Conservation (phyloP, 345 rosid genomes). For the Microcos paniculata region DNA sequence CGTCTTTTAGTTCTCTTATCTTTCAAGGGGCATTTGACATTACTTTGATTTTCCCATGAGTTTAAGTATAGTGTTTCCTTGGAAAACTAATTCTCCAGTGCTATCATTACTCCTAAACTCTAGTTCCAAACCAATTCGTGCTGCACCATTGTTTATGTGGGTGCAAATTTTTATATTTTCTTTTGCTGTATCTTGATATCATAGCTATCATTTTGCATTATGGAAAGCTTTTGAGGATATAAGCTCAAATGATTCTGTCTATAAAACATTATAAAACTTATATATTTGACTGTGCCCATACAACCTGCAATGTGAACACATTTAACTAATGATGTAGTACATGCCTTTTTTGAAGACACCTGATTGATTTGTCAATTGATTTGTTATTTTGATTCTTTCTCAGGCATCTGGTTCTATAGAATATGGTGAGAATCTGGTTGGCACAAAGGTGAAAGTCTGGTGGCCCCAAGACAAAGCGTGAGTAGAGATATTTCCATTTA, state of each 20-base stretch:
- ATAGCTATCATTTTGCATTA: neutral
- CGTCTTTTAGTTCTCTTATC: neutral
- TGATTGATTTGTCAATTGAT: slow-evolving; percentile 23
- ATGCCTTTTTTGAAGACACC: neutral
- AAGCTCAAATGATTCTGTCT: neutral
- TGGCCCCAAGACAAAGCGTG: slow-evolving; percentile 88
- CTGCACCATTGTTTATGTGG: neutral
- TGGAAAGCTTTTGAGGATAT: neutral
- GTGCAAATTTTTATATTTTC: neutral
- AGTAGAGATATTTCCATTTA: slow-evolving; percentile 20
- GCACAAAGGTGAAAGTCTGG: slow-evolving; percentile 78
- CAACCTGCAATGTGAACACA: neutral
- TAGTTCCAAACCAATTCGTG: neutral
- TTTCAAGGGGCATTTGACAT: neutral
- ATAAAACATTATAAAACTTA: neutral
- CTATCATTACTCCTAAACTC: neutral
- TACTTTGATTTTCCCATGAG: neutral
- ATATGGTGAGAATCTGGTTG: slow-evolving; percentile 57
- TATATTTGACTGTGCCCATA: neutral
- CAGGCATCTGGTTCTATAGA: slow-evolving; percentile 57
- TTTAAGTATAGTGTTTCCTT: neutral
- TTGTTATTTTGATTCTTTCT: slow-evolving; percentile 23
- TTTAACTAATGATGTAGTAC: neutral
- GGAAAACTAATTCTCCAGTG: neutral
- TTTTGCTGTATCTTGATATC: neutral